These are phyloP conservation scores for Phytophthora parvispora DNA, from an alignment of 352 stramenopile genomes.

Conservation along the genomic window DNA sequence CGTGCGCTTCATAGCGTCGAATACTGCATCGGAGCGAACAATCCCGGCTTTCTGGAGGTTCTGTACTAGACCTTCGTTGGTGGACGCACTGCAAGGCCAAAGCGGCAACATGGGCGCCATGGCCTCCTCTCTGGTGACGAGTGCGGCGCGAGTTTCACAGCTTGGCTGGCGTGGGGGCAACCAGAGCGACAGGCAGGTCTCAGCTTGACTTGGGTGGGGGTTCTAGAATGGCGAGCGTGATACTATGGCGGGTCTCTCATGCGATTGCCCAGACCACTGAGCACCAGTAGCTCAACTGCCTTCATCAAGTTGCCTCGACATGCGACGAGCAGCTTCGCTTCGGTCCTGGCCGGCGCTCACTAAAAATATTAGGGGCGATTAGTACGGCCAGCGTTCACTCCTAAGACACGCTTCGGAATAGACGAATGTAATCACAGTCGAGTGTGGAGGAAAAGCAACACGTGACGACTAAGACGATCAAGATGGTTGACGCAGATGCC, in stretches of 20 bases:
- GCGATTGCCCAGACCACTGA: not conserved
- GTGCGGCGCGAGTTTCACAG: constrained; percentile 14
- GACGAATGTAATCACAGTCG: not conserved
- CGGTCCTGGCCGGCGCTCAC: constrained; percentile 13
- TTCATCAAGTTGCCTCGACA: not conserved
- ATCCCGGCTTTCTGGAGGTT: constrained; percentile 62
- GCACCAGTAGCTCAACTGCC: not conserved
- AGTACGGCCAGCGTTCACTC: constrained; percentile 9
- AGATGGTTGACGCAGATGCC: not conserved
- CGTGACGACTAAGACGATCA: not conserved
- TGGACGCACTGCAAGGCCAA: constrained; percentile 54
- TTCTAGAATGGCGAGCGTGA: constrained; percentile 15
- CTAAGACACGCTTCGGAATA: constrained; percentile 3
- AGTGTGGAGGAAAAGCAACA: not conserved
- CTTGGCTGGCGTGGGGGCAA: constrained; percentile 7
- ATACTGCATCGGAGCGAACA: constrained; percentile 52
- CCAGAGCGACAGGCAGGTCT: not conserved
- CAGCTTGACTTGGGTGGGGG: constrained; percentile 10
- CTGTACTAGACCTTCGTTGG: constrained; percentile 57
- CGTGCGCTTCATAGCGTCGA: constrained; percentile 69
- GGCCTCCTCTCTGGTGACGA: constrained; percentile 1
- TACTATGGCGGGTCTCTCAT: not conserved
- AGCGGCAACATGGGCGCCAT: constrained; percentile 30
- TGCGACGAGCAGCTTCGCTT: constrained; percentile 5
- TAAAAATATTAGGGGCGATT: constrained; percentile 23